Evolutionary conservation across 2,329 filamentous ascomycete genomes (phyloP).

Genomic region (Clarireedia paspali): DNA sequence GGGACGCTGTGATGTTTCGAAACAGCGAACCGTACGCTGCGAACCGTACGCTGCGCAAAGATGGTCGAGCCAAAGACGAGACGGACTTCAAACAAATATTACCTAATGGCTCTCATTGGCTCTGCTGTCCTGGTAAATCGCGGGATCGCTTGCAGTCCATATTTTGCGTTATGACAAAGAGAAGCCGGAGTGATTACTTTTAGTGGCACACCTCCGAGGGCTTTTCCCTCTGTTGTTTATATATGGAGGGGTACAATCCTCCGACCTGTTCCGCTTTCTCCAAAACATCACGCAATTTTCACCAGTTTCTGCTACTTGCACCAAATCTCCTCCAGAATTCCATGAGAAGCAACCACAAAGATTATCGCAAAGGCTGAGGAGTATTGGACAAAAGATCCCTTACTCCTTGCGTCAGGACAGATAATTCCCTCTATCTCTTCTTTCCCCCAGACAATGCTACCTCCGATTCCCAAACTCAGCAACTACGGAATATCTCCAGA

Average conservation of each 20-base stretch:
- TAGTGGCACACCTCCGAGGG: not conserved
- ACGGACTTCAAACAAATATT: too few relatives aligned
- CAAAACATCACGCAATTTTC: not conserved
- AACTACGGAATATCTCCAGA: constrained; percentile 74
- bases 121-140: too few relatives aligned
- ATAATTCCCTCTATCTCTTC: constrained; percentile 13
- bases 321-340: constrained; percentile 3
- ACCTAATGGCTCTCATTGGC: too few relatives aligned
- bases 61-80: too few relatives aligned
- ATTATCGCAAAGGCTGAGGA: constrained; percentile 47
- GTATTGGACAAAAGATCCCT: constrained; percentile 51
- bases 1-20: too few relatives aligned
- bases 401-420: constrained; percentile 57
- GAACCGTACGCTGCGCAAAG: too few relatives aligned
- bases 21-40: too few relatives aligned
- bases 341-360: constrained; percentile 18
- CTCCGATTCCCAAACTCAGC: constrained; percentile 53
- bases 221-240: not conserved
- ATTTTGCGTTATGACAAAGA: too few relatives aligned
- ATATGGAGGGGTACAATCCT: not conserved
- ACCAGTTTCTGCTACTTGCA: not conserved
- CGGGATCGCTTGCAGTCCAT: too few relatives aligned
- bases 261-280: not conserved
- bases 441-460: constrained; percentile 37
- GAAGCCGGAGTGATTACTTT: not conserved